phyloP scores from a whole-genome alignment of 1,284 basidiomycete genomes.

The Athelia psychrophila region DNA sequence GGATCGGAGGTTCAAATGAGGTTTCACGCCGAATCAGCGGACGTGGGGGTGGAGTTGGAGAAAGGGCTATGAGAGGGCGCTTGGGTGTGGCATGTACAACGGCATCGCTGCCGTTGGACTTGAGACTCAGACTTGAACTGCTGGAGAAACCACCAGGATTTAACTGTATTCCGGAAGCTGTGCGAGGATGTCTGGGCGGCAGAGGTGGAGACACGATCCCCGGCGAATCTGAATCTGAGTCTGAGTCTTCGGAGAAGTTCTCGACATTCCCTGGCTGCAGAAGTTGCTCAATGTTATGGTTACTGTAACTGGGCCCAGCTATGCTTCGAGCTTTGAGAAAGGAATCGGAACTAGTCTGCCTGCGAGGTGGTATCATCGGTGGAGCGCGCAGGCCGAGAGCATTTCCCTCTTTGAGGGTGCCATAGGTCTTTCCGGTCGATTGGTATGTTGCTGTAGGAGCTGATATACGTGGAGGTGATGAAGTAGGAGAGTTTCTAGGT shows the following conservation, averaged over 20 bases:
- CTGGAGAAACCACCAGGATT: conserved; percentile 13
- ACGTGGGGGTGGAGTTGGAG: not conserved
- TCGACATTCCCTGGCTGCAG: conserved; percentile 18
- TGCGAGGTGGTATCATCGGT: not conserved
- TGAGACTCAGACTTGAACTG: conserved; percentile 23
- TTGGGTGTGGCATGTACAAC: not conserved
- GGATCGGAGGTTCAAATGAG: not conserved
- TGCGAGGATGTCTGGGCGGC: conserved; percentile 1
- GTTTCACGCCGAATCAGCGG: not conserved
- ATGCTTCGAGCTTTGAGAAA: not conserved
- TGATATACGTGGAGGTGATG: not conserved
- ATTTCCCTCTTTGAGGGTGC: not conserved
- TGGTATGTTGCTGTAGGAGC: not conserved
- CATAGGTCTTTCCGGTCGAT: not conserved
- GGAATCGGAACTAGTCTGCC: not conserved
- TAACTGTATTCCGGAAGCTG: conserved; percentile 8
- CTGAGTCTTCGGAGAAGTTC: conserved; percentile 6
- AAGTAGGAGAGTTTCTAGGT: not conserved
- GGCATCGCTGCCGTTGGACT: conserved; percentile 25
- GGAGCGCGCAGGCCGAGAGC: not conserved
- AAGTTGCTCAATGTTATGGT: conserved; percentile 17
- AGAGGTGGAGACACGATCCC: conserved; percentile 5
- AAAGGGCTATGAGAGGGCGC: not conserved
- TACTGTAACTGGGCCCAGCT: conserved; percentile 4
- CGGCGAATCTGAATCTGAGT: conserved; percentile 4